These are phyloP conservation scores for Naegleria fowleri DNA, from an alignment of 208 protist species.

Conservation along the genomic window DNA sequence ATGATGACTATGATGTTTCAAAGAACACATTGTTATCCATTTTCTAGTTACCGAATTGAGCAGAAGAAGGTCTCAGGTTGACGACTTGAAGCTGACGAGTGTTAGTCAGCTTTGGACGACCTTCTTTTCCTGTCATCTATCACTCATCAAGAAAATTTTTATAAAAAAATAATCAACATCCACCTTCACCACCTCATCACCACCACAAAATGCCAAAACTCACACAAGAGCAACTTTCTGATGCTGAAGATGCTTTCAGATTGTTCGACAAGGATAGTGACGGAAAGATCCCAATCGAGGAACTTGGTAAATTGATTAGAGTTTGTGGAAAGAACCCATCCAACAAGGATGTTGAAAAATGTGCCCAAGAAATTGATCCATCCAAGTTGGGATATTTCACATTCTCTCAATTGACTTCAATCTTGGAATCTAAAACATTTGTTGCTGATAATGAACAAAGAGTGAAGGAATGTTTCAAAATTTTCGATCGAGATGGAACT, in stretches of 20 bases:
- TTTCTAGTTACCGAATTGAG: too few relatives aligned
- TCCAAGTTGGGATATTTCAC: slow-evolving; percentile 9
- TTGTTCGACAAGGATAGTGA: slow-evolving; percentile 97
- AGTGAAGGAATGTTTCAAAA: slow-evolving; percentile 55
- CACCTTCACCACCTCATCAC: too few relatives aligned
- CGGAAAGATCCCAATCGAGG: slow-evolving; percentile 86
- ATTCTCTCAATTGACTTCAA: background rate
- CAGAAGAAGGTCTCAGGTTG: too few relatives aligned
- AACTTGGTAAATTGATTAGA: slow-evolving; percentile 97
- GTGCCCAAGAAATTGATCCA: slow-evolving; percentile 4
- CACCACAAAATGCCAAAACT: slow-evolving; percentile 48
- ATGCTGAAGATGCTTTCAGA: slow-evolving; percentile 97
- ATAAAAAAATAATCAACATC: background rate
- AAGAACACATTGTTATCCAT: too few relatives aligned
- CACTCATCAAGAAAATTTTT: background rate
- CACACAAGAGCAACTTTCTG: slow-evolving; percentile 88
- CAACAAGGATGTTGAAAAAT: slow-evolving; percentile 38
- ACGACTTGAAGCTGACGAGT: too few relatives aligned
- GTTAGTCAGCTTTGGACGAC: too few relatives aligned
- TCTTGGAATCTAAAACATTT: background rate
- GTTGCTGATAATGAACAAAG: slow-evolving; percentile 49
- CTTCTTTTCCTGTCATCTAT: background rate
- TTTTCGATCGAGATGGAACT: slow-evolving; percentile 60
- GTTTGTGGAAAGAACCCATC: slow-evolving; percentile 94
- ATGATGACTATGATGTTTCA: too few relatives aligned